Evolutionary conservation across 371 early-diverging fungal species (phyloP).

Genomic region (Syncephalastrum sp.): DNA sequence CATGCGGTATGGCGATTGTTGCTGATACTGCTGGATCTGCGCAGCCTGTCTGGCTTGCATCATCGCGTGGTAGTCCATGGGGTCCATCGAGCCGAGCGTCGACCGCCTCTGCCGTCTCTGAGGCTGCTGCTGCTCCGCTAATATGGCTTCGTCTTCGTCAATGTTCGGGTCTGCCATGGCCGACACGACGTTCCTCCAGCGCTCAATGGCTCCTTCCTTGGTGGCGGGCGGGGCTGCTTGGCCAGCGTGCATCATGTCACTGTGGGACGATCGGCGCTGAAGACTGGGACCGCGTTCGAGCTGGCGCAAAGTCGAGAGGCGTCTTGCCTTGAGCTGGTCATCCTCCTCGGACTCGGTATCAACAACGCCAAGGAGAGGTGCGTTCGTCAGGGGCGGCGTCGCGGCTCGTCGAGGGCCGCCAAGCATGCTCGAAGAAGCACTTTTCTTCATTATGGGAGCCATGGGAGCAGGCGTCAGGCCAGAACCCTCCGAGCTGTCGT

Average conservation of each 20-base stretch:
- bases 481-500: neutral
- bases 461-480: too few species aligned
- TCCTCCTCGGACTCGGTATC: neutral
- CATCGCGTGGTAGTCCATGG: neutral
- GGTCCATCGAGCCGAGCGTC: neutral
- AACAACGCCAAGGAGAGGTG: too few species aligned
- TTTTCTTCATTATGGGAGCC: too few species aligned
- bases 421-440: too few species aligned
- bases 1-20: slow-evolving; percentile 20
- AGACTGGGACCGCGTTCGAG: slow-evolving; percentile 29
- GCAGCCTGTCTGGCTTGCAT: slow-evolving; percentile 7
- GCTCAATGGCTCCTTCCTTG: slow-evolving; percentile 25
- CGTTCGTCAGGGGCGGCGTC: too few species aligned
- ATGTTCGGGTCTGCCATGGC: neutral
- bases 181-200: slow-evolving; percentile 24
- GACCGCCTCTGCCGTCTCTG: slow-evolving; percentile 7
- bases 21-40: slow-evolving; percentile 39
- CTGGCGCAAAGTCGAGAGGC: slow-evolving; percentile 29
- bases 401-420: too few species aligned
- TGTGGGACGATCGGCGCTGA: slow-evolving; percentile 8
- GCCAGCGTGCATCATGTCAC: too few species aligned
- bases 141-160: too few species aligned
- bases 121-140: neutral
- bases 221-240: too few species aligned
- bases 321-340: slow-evolving; percentile 13